A percentile compares a stretch with the other conserved stretches of the same genome.
phyloP scores from a whole-genome alignment of 768 basidiomycete genomes.

The Russula dissimulans region DNA sequence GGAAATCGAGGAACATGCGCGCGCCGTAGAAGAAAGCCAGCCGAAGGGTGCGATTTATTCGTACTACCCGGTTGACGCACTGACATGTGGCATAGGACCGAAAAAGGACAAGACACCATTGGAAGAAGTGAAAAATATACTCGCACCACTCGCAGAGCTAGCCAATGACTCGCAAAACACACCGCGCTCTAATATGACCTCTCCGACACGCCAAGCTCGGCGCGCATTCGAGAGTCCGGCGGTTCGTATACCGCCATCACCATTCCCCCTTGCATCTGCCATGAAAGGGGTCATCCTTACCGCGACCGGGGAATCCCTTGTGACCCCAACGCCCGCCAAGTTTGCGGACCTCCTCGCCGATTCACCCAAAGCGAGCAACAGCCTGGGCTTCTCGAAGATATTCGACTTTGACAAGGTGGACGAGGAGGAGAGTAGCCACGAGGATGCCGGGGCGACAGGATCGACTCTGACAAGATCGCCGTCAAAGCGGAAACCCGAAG shows the following conservation, averaged over 20 bases:
- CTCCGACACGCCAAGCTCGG: conserved; percentile 8
- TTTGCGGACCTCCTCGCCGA: conserved; percentile 57
- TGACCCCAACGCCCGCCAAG: conserved; percentile 62
- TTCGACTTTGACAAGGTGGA: conserved; percentile 49
- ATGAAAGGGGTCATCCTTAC: conserved; percentile 66
- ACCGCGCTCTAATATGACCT: conserved; percentile 22
- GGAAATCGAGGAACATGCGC: conserved; percentile 44
- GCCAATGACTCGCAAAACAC: conserved; percentile 22
- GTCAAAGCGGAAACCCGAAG: conserved; percentile 16
- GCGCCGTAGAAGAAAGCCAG: conserved; percentile 34
- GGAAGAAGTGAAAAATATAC: conserved; percentile 68
- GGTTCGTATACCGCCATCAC: conserved; percentile 27
- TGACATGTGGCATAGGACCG: conserved; percentile 24
- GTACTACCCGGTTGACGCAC: neutral
- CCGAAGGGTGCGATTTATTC: conserved; percentile 22
- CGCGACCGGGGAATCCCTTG: conserved; percentile 61
- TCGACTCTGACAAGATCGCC: conserved; percentile 30
- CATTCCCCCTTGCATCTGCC: conserved; percentile 27
- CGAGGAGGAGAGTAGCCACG: conserved; percentile 24
- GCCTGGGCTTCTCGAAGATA: conserved; percentile 65
- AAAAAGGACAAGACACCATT: conserved; percentile 50
- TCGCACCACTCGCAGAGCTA: conserved; percentile 40
- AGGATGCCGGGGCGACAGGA: conserved; percentile 21
- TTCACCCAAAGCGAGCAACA: conserved; percentile 41
- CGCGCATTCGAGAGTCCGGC: conserved; percentile 46